Evolutionary conservation across 768 basidiomycete genomes (phyloP).

Genomic region (Coprinellus micaceus): DNA sequence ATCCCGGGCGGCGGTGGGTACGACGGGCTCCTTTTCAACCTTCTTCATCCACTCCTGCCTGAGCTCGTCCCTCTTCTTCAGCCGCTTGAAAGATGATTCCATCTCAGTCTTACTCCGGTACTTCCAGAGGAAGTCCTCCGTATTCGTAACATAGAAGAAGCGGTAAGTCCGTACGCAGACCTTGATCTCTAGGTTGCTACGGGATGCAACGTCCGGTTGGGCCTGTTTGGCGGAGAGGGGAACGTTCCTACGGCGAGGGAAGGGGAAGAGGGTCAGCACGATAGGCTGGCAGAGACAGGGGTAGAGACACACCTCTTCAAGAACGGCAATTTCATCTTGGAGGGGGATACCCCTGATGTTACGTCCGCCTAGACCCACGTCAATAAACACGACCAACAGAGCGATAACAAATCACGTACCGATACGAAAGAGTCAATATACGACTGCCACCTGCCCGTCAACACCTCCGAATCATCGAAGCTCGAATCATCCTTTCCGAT

Average conservation of each 20-base stretch:
- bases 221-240: no score
- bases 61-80: conserved; percentile 29
- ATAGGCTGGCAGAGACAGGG: no score
- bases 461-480: conserved; percentile 71
- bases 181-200: conserved; percentile 72
- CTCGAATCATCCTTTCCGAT: conserved; percentile 77
- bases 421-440: conserved; percentile 77
- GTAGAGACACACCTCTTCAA: conserved; percentile 51
- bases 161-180: conserved; percentile 82
- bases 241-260: no score
- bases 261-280: no score
- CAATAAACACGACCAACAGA: not conserved
- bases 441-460: conserved; percentile 74
- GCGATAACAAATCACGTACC: conserved; percentile 34
- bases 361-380: conserved; percentile 43
- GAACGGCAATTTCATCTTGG: conserved; percentile 55
- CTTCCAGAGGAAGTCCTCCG: conserved; percentile 62
- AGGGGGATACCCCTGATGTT: conserved; percentile 49
- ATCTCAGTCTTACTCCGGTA: conserved; percentile 38
- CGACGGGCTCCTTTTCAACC: not conserved
- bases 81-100: conserved; percentile 25
- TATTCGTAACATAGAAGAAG: conserved; percentile 70
- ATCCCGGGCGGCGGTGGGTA: not conserved
- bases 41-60: conserved; percentile 38
- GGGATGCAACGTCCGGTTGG: conserved; percentile 46